phyloP scores from a whole-genome alignment of 1,284 basidiomycete species.

The Microbotryomycetes sp. region DNA sequence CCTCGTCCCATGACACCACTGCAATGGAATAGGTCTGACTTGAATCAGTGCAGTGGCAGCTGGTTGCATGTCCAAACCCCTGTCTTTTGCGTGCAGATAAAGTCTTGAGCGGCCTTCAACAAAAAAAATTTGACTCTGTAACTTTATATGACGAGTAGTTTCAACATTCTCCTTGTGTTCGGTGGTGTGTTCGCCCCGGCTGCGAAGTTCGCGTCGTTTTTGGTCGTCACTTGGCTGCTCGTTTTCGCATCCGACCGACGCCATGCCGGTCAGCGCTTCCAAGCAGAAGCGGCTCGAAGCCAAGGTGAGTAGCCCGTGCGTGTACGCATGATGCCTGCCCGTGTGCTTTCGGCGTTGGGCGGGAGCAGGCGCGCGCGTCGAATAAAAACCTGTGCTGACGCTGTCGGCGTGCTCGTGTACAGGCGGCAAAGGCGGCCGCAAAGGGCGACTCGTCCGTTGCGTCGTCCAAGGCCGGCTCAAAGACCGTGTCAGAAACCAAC shows the following conservation, averaged over 20 bases:
- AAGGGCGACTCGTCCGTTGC: conserved; percentile 46
- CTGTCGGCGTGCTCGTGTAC: background rate
- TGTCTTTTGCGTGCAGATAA: too few species aligned
- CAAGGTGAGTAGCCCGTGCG: conserved; percentile 23
- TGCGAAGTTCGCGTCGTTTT: too few species aligned
- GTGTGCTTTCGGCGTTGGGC: conserved; percentile 3
- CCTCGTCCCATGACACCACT: too few species aligned
- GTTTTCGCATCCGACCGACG: background rate
- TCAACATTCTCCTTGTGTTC: too few species aligned
- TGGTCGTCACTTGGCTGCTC: too few species aligned
- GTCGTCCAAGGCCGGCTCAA: conserved; percentile 49
- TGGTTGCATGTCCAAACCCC: too few species aligned
- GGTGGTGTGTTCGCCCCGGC: too few species aligned
- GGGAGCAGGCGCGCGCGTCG: background rate
- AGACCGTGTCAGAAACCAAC: conserved; percentile 50
- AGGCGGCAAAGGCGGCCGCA: conserved; percentile 69
- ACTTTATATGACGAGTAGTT: too few species aligned
- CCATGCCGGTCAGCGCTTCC: conserved; percentile 13
- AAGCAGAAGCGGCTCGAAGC: conserved; percentile 34
- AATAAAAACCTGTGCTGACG: background rate
- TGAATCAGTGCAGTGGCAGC: too few species aligned
- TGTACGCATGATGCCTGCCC: background rate
- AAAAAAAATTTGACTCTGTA: too few species aligned
- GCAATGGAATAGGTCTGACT: too few species aligned
- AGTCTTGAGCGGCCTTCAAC: too few species aligned